Evolutionary conservation across 179 eudicot genomes (phyloP).

Genomic region (Vitellaria paradoxa): DNA sequence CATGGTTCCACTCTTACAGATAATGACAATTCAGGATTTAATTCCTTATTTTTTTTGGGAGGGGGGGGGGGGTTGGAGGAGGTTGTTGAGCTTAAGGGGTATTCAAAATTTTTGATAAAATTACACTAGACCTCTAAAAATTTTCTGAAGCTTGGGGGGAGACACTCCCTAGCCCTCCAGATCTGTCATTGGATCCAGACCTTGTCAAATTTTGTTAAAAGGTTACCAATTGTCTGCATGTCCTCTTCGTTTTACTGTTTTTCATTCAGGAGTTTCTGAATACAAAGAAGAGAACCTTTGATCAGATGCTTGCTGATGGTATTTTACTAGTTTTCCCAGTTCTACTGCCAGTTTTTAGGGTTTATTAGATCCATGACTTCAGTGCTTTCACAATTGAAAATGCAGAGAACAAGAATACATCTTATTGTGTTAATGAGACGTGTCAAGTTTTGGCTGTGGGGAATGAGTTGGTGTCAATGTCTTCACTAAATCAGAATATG

Average conservation of each 20-base stretch:
- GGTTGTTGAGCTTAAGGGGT: too few relatives aligned
- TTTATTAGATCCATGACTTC: neutral
- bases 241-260: neutral
- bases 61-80: too few relatives aligned
- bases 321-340: neutral
- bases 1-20: too few relatives aligned
- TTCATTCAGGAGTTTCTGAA: neutral
- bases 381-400: neutral
- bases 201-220: too few relatives aligned
- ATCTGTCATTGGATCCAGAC: too few relatives aligned
- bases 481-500: neutral
- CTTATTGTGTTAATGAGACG: neutral
- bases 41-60: too few relatives aligned
- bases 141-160: too few relatives aligned
- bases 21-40: too few relatives aligned
- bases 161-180: too few relatives aligned
- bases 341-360: neutral
- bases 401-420: neutral
- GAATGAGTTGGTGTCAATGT: neutral
- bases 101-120: too few relatives aligned
- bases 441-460: neutral
- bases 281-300: neutral
- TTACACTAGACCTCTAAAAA: too few relatives aligned
- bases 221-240: neutral
- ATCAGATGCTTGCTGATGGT: constrained; percentile 5